phyloP scores from a whole-genome alignment of 106 monocot genomes.

The Dendrobium huoshanense region DNA sequence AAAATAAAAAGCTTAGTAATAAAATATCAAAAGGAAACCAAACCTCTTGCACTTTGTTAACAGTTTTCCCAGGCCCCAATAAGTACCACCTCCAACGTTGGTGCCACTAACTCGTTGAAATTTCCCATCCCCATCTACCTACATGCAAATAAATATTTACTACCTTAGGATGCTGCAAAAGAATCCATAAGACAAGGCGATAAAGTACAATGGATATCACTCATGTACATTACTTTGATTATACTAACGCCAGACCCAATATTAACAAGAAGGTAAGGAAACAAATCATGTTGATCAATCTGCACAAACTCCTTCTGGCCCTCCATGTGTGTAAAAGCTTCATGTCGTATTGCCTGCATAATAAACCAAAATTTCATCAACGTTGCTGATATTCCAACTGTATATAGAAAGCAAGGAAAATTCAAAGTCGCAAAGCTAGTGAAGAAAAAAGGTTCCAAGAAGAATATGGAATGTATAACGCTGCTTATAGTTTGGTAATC shows the following conservation, averaged over 20 bases:
- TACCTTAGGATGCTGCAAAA: neutral
- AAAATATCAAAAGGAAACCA: constrained; percentile 6
- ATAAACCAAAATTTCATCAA: neutral
- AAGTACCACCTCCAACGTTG: constrained; percentile 99
- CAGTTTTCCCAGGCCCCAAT: constrained; percentile 87
- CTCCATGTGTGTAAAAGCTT: constrained; percentile 99
- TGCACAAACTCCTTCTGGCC: constrained; percentile 93
- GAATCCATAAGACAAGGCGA: constrained; percentile 4
- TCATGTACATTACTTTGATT: constrained; percentile 61
- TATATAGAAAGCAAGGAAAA: neutral
- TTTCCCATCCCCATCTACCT: constrained; percentile 96
- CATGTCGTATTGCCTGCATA: constrained; percentile 87
- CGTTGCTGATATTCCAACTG: neutral
- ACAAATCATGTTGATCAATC: constrained; percentile 94
- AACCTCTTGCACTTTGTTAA: constrained; percentile 98
- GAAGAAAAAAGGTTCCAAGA: neutral
- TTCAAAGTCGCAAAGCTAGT: neutral
- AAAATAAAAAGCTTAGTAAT: neutral
- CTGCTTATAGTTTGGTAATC: neutral
- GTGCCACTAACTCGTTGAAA: constrained; percentile 97
- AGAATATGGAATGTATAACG: neutral
- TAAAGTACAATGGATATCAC: neutral
- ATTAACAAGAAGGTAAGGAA: constrained; percentile 98
- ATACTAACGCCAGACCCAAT: constrained; percentile 97
- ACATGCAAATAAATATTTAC: constrained; percentile 11